A percentile compares a stretch with the other conserved stretches of the same genome.
These are phyloP conservation scores for Ceratocystis eucalypticola DNA, from an alignment of 2,329 filamentous ascomycete species.

Conservation along the genomic window DNA sequence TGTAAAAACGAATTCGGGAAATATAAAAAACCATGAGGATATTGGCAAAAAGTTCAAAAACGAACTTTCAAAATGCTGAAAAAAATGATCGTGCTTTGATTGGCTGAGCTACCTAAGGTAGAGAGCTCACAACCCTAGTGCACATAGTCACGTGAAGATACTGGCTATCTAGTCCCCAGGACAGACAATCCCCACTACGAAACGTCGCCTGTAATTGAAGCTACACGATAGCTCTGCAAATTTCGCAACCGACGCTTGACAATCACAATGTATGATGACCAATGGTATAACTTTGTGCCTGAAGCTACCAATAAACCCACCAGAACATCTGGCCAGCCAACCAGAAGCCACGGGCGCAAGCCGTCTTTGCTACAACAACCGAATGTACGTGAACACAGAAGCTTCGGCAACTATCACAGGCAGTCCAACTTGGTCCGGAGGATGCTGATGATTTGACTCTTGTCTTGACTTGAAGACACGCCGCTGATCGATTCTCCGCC, in stretches of 20 bases:
- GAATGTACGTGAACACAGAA: conserved; percentile 37
- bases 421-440: background rate
- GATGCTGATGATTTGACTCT: background rate
- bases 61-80: background rate
- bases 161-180: background rate
- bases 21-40: background rate
- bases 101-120: background rate
- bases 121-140: background rate
- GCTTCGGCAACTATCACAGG: background rate
- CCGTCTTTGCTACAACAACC: conserved; percentile 56
- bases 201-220: conserved; percentile 19
- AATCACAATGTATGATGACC: conserved; percentile 62
- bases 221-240: background rate
- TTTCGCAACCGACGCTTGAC: background rate
- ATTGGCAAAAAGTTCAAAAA: background rate
- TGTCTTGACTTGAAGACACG: background rate
- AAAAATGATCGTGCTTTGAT: conserved; percentile 2
- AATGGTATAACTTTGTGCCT: conserved; percentile 68
- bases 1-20: background rate
- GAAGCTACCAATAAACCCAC: conserved; percentile 40
- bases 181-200: conserved; percentile 4
- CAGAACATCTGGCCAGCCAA: conserved; percentile 21
- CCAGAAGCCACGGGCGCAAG: conserved; percentile 42
- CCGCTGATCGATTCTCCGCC: background rate
- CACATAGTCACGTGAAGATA: conserved; percentile 2